phyloP scores from a whole-genome alignment of 2,329 filamentous ascomycete genomes.

The Metarhizium brunneum region DNA sequence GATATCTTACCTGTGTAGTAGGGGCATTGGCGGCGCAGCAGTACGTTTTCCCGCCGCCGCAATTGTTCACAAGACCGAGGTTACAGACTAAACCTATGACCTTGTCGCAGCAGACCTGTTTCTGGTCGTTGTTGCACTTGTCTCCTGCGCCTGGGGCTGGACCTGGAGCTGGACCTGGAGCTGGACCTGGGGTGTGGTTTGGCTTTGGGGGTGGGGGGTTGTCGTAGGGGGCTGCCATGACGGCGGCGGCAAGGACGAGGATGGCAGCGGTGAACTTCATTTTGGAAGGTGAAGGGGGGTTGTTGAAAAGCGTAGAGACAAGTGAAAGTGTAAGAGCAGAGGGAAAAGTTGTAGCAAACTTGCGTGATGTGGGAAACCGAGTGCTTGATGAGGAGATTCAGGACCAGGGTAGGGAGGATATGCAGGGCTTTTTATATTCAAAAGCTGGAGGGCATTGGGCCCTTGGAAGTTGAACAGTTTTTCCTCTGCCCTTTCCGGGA shows the following conservation, averaged over 20 bases:
- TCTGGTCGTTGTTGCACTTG: neutral
- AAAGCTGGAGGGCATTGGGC: neutral
- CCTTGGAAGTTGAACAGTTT: no score
- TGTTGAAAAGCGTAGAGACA: neutral
- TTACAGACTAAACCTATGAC: conserved; percentile 1
- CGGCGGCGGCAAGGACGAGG: conserved; percentile 3
- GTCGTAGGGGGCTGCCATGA: neutral
- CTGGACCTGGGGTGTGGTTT: neutral
- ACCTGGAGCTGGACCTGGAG: no score
- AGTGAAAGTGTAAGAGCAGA: no score
- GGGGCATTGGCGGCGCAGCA: conserved; percentile 3
- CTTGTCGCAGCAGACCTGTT: conserved; percentile 1
- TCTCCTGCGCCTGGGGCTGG: no score
- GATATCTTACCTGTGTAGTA: neutral
- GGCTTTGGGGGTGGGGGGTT: no score
- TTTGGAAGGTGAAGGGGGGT: neutral
- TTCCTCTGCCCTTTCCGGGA: no score
- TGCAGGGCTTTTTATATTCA: conserved; percentile 3
- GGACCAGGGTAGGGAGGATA: neutral
- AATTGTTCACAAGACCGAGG: neutral
- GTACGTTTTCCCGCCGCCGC: neutral
- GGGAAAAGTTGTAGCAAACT: no score
- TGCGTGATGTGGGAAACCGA: neutral
- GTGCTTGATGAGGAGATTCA: neutral
- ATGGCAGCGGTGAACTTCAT: conserved; percentile 6